Evolutionary conservation across 768 basidiomycete genomes (phyloP).

Genomic region (Kwoniella bestiolae): DNA sequence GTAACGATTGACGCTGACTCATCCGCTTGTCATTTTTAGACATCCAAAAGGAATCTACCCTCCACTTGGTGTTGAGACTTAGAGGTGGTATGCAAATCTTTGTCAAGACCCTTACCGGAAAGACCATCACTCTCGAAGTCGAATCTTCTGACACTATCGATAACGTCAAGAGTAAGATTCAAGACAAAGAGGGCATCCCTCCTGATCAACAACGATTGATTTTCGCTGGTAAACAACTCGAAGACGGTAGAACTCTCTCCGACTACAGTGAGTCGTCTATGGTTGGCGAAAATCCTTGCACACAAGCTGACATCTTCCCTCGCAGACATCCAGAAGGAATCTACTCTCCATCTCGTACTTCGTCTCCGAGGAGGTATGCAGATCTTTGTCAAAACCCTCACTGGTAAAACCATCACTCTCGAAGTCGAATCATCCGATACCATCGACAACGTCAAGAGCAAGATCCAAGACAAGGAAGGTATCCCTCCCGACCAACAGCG

Average conservation of each 20-base stretch:
- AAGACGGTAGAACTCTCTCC: conserved; percentile 86
- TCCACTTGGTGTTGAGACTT: conserved; percentile 69
- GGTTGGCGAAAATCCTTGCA: too few relatives aligned
- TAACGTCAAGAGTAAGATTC: conserved; percentile 31
- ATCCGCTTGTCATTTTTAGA: conserved; percentile 21
- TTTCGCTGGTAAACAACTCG: conserved; percentile 80
- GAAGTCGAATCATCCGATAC: conserved; percentile 93
- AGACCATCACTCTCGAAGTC: conserved; percentile 64
- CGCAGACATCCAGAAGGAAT: conserved; percentile 79
- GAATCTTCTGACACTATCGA: conserved; percentile 32
- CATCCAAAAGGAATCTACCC: conserved; percentile 57
- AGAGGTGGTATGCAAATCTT: conserved; percentile 73
- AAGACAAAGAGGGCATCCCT: conserved; percentile 33
- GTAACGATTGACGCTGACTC: neutral
- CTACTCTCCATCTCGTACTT: conserved; percentile 69
- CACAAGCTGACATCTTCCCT: conserved; percentile 8
- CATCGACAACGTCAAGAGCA: conserved; percentile 91
- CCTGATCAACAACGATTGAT: conserved; percentile 32
- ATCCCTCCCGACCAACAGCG: conserved; percentile 93
- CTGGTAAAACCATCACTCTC: conserved; percentile 88
- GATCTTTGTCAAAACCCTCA: conserved; percentile 61
- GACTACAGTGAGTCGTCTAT: conserved; percentile 66
- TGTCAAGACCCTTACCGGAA: conserved; percentile 42
- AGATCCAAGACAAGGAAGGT: conserved; percentile 93
- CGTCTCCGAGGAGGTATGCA: conserved; percentile 56